These are phyloP conservation scores for Leccinum solheimii DNA, from an alignment of 1,284 basidiomycete genomes.

Conservation along the genomic window DNA sequence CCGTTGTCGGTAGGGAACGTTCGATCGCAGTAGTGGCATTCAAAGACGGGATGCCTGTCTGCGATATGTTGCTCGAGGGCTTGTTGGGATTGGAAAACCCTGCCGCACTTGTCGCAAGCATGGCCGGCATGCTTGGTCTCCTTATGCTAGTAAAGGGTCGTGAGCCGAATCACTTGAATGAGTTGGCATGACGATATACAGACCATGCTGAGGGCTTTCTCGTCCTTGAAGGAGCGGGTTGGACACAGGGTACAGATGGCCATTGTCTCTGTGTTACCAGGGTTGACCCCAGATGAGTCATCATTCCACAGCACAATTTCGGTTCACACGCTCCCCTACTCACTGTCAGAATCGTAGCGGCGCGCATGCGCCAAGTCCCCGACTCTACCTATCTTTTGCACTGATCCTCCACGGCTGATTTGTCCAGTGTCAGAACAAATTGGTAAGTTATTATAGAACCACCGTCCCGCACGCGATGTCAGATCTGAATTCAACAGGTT, in stretches of 20 bases:
- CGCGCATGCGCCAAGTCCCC: too few relatives aligned
- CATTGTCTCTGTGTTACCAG: conserved; percentile 14
- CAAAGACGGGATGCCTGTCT: conserved; percentile 15
- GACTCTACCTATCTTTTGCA: too few relatives aligned
- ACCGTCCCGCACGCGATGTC: not conserved
- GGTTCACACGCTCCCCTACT: not conserved
- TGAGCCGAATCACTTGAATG: conserved; percentile 2
- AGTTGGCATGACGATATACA: conserved; percentile 2
- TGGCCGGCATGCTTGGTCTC: conserved; percentile 12
- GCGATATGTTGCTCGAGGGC: conserved; percentile 16
- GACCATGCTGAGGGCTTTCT: conserved; percentile 17
- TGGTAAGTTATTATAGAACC: not conserved
- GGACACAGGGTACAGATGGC: conserved; percentile 19
- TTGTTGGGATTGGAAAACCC: not conserved
- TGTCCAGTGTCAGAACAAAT: not conserved
- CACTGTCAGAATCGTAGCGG: too few relatives aligned
- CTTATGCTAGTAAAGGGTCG: conserved; percentile 17
- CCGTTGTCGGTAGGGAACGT: conserved; percentile 17
- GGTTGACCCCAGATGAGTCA: not conserved
- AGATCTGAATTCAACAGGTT: not conserved
- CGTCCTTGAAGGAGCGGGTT: conserved; percentile 17
- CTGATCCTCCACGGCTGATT: too few relatives aligned
- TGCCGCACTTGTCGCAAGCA: conserved; percentile 17
- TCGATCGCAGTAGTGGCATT: conserved; percentile 20
- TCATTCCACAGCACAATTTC: not conserved